Base-by-base conservation (phyloP, 805 yeast genomes). In the Yarrowia sp. region DNA sequence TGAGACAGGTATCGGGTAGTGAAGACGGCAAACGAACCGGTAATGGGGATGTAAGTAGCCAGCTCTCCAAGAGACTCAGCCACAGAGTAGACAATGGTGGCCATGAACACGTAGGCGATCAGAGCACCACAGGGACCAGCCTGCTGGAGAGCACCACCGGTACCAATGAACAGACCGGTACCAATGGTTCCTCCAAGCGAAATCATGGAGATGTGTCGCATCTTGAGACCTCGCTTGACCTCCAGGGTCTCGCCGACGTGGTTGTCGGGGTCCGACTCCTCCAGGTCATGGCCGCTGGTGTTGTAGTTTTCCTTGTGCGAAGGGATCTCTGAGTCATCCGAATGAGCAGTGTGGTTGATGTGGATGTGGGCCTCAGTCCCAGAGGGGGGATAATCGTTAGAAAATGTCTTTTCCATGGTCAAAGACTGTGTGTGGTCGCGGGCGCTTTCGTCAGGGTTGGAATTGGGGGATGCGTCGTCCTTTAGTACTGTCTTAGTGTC, bases 151-250 rank as follows among this genome's bases (percentile, higher is more conserved):
- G 87, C 89, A 59, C 81, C 78, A 14, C 92, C 92, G 69, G 89
- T 88, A 35, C 91, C 84, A 5, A 89, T 92, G 72, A 90, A 90
- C 8, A 90, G 79, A 9, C 90, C 94, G 1, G 94, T 88, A 48
- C 96, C 96, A 72, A 90, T 89, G 48, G 91, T 88, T 66, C 94
- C 95, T 19, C 94, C 92, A 32, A 91, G 87, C 12, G 91, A 89
- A 70, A 91, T 87, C 67, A 91, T 81, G 74, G 90, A 92, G 35
- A 91, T 87, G 78, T 92, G 97, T 70, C 97, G 81, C 67, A 87
- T 86, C 70, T 82, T 79, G 68, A 90, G 80, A 8, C 68, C 68
- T 41, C 68, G 68, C 50, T 43, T 40, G 50, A 65, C 61, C 52
- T 65, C 68, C 26, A 63, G 67, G 9, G 67, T 63, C 48, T 63